These are phyloP conservation scores for Coemansia sp. DNA, from an alignment of 192 early-diverging fungal genomes.

Conservation along the genomic window DNA sequence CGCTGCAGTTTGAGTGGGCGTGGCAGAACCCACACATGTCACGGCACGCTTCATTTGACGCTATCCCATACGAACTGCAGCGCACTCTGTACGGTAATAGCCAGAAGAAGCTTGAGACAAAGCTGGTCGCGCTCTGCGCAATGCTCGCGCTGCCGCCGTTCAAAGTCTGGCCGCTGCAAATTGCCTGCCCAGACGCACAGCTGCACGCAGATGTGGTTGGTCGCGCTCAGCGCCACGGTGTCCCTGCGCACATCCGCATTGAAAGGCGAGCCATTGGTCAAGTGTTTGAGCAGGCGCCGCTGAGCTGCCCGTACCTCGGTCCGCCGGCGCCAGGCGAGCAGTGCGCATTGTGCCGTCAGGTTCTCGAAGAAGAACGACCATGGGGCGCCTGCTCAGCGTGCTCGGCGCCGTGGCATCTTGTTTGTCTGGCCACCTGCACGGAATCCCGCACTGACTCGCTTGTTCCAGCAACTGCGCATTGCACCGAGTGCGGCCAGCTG, in stretches of 20 bases:
- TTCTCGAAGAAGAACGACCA: conserved; percentile 23
- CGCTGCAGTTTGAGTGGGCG: conserved; percentile 55
- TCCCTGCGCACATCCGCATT: conserved; percentile 29
- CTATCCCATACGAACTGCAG: conserved; percentile 23
- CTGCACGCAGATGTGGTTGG: conserved; percentile 15
- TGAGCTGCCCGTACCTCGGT: conserved; percentile 20
- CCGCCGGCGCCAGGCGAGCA: conserved; percentile 31
- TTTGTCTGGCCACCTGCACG: conserved; percentile 24
- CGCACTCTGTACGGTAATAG: conserved; percentile 33
- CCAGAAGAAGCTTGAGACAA: conserved; percentile 41
- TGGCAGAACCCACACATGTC: conserved; percentile 54
- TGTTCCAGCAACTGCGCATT: conserved; percentile 29
- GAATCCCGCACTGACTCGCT: conserved; percentile 9
- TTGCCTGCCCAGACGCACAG: conserved; percentile 22
- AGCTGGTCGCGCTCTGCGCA: conserved; percentile 35
- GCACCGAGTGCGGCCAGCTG: conserved; percentile 16
- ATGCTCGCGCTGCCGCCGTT: conserved; percentile 43
- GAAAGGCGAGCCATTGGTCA: conserved; percentile 12
- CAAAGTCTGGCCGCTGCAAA: conserved; percentile 38
- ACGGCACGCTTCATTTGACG: conserved; percentile 30
- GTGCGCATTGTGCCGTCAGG: conserved; percentile 25
- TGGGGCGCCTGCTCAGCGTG: conserved; percentile 38
- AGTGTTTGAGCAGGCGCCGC: conserved; percentile 18
- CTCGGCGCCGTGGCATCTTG: conserved; percentile 36
- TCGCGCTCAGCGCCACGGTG: conserved; percentile 10